Evolutionary conservation across 176 grass and related monocot species (phyloP).

Genomic region (Hordeum marinum): DNA sequence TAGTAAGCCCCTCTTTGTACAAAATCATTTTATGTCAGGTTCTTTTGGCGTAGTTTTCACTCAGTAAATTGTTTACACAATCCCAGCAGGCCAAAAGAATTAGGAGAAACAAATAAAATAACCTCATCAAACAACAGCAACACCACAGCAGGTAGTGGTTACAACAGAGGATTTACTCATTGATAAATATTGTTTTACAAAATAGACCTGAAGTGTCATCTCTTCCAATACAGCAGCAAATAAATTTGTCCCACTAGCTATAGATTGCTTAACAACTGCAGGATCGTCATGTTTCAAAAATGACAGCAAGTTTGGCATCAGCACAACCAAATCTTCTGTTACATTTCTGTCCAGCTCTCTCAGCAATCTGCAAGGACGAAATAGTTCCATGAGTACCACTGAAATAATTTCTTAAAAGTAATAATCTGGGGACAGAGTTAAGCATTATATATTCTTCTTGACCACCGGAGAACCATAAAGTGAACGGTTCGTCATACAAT

Average conservation of each 20-base stretch:
- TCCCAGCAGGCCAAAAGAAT: background rate
- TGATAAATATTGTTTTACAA: constrained; percentile 84
- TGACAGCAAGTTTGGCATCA: constrained; percentile 97
- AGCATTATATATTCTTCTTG: background rate
- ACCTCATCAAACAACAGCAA: constrained; percentile 39
- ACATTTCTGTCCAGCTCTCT: constrained; percentile 65
- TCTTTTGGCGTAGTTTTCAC: constrained; percentile 21
- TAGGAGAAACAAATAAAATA: constrained; percentile 39
- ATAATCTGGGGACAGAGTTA: constrained; percentile 10
- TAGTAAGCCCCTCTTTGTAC: background rate
- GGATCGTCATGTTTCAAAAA: constrained; percentile 78
- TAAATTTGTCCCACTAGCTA: constrained; percentile 96
- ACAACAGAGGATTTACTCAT: constrained; percentile 61
- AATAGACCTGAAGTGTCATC: constrained; percentile 99
- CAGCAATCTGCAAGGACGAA: constrained; percentile 74
- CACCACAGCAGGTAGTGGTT: constrained; percentile 47
- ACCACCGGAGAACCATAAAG: background rate
- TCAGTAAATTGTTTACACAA: background rate
- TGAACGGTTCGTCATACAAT: background rate
- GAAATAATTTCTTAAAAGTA: background rate
- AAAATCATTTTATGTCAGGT: constrained; percentile 15
- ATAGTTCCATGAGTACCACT: constrained; percentile 32
- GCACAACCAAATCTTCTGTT: constrained; percentile 70
- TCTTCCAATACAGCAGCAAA: constrained; percentile 98
- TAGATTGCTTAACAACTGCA: constrained; percentile 81